Conservation (phyloP, 495 filamentous ascomycete species). For the Neurospora tetrasperma region DNA sequence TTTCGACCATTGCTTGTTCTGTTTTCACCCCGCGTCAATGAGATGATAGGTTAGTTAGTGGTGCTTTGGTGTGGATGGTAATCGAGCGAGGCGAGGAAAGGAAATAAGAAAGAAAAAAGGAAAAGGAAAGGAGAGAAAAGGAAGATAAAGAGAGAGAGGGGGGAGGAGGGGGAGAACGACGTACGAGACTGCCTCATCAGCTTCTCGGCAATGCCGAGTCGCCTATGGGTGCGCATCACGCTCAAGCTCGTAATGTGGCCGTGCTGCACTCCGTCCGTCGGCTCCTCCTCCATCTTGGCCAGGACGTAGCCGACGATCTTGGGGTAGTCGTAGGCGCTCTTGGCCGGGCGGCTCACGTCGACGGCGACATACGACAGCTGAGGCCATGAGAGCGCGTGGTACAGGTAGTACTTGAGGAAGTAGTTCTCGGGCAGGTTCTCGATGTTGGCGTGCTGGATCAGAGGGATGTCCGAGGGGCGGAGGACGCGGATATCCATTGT, state of each 20-base stretch:
- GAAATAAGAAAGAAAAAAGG: background rate
- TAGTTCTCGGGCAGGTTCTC: slow-evolving; percentile 99
- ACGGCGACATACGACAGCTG: slow-evolving; percentile 95
- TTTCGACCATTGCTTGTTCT: slow-evolving; percentile 97
- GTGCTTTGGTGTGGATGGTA: background rate
- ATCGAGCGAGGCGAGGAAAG: background rate
- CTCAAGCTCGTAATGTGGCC: slow-evolving; percentile 92
- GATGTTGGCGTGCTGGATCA: slow-evolving; percentile 96
- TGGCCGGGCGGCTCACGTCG: slow-evolving; percentile 66
- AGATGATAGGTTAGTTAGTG: no score
- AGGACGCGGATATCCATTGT: slow-evolving; percentile 73
- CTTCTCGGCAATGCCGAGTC: slow-evolving; percentile 88
- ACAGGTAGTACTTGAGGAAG: slow-evolving; percentile 99
- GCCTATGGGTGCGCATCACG: slow-evolving; percentile 91
- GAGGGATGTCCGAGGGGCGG: slow-evolving; percentile 68
- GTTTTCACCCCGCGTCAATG: background rate
- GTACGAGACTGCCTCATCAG: slow-evolving; percentile 91
- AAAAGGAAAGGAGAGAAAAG: background rate
- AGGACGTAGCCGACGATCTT: slow-evolving; percentile 99
- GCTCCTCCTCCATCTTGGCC: slow-evolving; percentile 99
- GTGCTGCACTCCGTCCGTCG: slow-evolving; percentile 78
- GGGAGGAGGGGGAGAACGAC: slow-evolving; percentile 26
- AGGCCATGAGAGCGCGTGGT: slow-evolving; percentile 96
- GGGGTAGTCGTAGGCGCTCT: slow-evolving; percentile 76
- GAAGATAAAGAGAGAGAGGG: background rate